Evolutionary conservation across 2,329 filamentous ascomycete species (phyloP).

Genomic region (Amylocarpus encephaloides): DNA sequence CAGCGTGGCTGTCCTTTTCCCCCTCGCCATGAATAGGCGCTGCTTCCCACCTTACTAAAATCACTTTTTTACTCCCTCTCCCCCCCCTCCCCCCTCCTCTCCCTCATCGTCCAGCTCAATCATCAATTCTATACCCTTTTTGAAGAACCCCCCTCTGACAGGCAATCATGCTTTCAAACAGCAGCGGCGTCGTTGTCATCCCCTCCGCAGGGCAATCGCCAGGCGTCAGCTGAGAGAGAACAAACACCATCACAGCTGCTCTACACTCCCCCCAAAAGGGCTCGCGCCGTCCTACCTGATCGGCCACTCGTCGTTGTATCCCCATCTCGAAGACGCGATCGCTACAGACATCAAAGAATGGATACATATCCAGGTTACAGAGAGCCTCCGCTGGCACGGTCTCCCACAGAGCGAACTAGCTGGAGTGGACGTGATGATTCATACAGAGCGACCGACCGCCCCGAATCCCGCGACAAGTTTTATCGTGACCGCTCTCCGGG

Average conservation of each 20-base stretch:
- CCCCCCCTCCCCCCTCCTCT: neutral
- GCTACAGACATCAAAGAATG: constrained; percentile 14
- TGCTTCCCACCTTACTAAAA: constrained; percentile 18
- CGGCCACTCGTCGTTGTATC: neutral
- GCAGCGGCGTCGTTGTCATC: constrained; percentile 27
- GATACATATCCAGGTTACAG: constrained; percentile 28
- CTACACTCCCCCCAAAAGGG: constrained; percentile 17
- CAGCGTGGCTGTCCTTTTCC: neutral
- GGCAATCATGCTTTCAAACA: constrained; percentile 35
- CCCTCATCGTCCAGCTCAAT: constrained; percentile 5
- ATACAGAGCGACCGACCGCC: constrained; percentile 25
- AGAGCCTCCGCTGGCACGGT: constrained; percentile 29
- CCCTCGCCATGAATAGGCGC: constrained; percentile 19
- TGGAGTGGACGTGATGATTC: constrained; percentile 31
- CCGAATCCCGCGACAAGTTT: constrained; percentile 51
- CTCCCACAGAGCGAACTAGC: constrained; percentile 30
- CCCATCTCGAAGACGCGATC: constrained; percentile 1
- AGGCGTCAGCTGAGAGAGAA: constrained; percentile 30
- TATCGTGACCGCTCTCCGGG: constrained; percentile 65
- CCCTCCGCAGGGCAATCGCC: constrained; percentile 20
- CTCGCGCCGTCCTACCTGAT: constrained; percentile 11
- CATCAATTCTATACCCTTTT: constrained; percentile 12
- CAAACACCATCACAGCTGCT: constrained; percentile 14
- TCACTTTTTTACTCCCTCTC: constrained; percentile 15
- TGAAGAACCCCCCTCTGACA: constrained; percentile 33